A percentile compares a stretch with the other conserved stretches of the same genome.
Evolutionary conservation across 1,139 yeast species (phyloP).

Genomic region (Lodderomyces orthopsilosis): DNA sequence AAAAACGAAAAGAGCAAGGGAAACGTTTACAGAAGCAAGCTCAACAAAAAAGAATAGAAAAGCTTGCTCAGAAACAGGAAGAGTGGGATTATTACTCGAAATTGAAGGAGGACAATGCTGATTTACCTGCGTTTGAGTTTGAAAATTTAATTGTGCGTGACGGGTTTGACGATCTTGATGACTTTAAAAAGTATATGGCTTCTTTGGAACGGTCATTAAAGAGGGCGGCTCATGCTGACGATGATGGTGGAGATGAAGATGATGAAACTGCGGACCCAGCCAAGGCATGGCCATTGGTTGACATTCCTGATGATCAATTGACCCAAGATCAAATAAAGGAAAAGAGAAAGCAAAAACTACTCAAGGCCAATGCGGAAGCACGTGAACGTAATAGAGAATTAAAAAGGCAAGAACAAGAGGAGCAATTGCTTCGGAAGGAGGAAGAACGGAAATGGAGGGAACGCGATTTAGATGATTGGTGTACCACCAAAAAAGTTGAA

Average conservation of each 20-base stretch:
- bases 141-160: constrained; percentile 58
- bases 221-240: constrained; percentile 64
- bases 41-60: constrained; percentile 76
- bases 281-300: constrained; percentile 69
- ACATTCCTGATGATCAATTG: constrained; percentile 79
- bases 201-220: constrained; percentile 68
- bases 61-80: constrained; percentile 73
- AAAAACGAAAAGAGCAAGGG: constrained; percentile 82
- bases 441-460: constrained; percentile 79
- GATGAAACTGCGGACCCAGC: constrained; percentile 51
- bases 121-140: constrained; percentile 41
- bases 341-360: constrained; percentile 76
- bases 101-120: constrained; percentile 52
- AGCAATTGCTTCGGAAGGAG: constrained; percentile 49
- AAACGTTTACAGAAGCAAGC: constrained; percentile 91
- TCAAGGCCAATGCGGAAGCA: constrained; percentile 88
- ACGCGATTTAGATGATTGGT: constrained; percentile 76
- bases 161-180: constrained; percentile 74
- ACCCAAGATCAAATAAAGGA: constrained; percentile 80
- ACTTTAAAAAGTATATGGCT: constrained; percentile 65
- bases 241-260: constrained; percentile 31
- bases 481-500: constrained; percentile 61
- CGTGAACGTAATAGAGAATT: constrained; percentile 79
- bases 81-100: constrained; percentile 71
- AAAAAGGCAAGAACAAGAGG: constrained; percentile 54